Conservation (phyloP, 768 basidiomycete genomes). For the Sarcodon aspratus region DNA sequence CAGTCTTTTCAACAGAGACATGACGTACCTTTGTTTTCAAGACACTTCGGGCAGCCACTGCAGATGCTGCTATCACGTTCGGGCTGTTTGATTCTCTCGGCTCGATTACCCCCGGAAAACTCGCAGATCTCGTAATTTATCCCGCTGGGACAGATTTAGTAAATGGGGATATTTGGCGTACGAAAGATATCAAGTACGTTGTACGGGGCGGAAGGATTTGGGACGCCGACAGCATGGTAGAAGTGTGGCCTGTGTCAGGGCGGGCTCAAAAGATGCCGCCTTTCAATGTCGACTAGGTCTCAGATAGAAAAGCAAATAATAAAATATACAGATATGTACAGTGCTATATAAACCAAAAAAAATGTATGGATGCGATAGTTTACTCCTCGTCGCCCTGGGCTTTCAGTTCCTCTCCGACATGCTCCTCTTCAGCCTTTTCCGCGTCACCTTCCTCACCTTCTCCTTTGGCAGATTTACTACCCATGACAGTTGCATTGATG, state of each 20-base stretch:
- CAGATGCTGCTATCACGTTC: conserved; percentile 50
- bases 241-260: conserved; percentile 62
- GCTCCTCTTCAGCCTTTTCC: conserved; percentile 16
- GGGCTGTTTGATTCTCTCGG: conserved; percentile 54
- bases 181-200: conserved; percentile 43
- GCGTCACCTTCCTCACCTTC: conserved; percentile 23
- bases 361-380: too few species aligned
- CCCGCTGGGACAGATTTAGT: conserved; percentile 49
- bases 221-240: conserved; percentile 55
- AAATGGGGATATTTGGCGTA: conserved; percentile 35
- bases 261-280: conserved; percentile 43
- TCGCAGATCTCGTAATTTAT: conserved; percentile 64
- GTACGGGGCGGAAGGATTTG: conserved; percentile 60
- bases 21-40: neutral
- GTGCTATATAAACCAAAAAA: too few species aligned
- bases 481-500: conserved; percentile 67
- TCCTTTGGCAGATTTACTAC: conserved; percentile 44
- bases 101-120: conserved; percentile 50
- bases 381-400: conserved; percentile 11
- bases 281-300: conserved; percentile 34
- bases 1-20: neutral
- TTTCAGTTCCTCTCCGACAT: conserved; percentile 15
- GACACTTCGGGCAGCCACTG: conserved; percentile 49
- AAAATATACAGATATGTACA: too few species aligned
- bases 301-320: neutral